Evolutionary conservation across 257 asterid species (phyloP), one percentile per base, ranked within the genome.

Genomic region (Capsicum chinense): DNA sequence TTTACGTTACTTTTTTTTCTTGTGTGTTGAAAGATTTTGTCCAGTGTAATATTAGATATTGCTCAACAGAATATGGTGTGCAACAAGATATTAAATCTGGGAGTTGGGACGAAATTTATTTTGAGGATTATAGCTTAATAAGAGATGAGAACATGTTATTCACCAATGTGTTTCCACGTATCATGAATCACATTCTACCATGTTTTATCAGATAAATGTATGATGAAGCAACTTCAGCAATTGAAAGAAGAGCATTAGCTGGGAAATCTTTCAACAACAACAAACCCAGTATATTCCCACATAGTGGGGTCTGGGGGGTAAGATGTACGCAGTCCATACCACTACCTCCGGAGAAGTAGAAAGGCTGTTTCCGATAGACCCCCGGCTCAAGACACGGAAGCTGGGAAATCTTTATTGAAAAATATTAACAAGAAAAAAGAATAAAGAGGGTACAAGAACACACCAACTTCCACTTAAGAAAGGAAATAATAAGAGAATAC

Each of bases 91-190:
- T 50, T 76, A 52, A 26, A 54, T 78, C 81, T 4, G 14, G 63
- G 63, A 76, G 52, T 15, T 52, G 15, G 64, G 50, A 54, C 50
- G 10, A 78, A 78, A 39, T 54, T 76, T 76, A 33, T 33, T 78
- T 78, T 78, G 15, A 78, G 50, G 50, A 54, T 26, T 54, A 26
- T 76, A 26, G 9, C 21, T 54, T 52, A 35, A 14, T 54, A 54
- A 54, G 54, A 78, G 26, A 78, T 26, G 82, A 47, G 15, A 2
- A 56, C 64, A 78, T 78, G 64, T 16, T 63, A 78, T 78, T 78
- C 82, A 54, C 82, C 64, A 33, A 54, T 78, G 64, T 4, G 82
- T 54, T 78, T 52, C 81, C 50, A 56, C 54, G 64, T 78, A 33
- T 78, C 47, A 78, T 15, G 63, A 54, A 33, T 37, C 47, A 15